These are phyloP conservation scores for Diophrys sp. DNA, from an alignment of 73 alveolate species.

Conservation along the genomic window DNA sequence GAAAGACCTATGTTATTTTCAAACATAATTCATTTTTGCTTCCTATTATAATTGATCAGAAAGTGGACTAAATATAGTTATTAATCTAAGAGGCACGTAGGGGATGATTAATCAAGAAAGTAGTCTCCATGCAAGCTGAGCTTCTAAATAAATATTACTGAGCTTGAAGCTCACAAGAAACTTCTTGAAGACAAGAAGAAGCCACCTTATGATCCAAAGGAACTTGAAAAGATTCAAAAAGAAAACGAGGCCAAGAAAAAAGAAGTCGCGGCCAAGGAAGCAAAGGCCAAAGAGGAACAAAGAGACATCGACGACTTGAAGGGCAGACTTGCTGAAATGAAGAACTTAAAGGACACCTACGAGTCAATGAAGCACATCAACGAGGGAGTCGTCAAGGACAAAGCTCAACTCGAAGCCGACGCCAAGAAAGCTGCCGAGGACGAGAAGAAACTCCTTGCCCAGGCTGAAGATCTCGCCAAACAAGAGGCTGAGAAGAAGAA, in stretches of 20 bases:
- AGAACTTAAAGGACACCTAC: not conserved
- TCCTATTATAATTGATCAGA: not conserved
- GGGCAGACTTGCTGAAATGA: not conserved
- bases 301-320: not conserved
- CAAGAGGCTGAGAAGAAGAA: slow-evolving; percentile 4
- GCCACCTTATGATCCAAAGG: slow-evolving; percentile 12
- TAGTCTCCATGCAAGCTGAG: too few species aligned
- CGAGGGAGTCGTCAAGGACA: not conserved
- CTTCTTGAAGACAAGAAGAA: not conserved
- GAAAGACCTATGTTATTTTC: not conserved
- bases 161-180: not conserved
- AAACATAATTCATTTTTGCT: not conserved
- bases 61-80: not conserved
- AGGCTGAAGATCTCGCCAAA: not conserved
- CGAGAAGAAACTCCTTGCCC: not conserved
- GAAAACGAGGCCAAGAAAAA: not conserved
- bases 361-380: not conserved
- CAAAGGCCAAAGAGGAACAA: not conserved
- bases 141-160: too few species aligned
- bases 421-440: slow-evolving; percentile 2
- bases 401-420: not conserved
- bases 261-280: not conserved
- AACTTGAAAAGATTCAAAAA: not conserved
- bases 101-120: too few species aligned
- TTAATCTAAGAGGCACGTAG: too few species aligned